Base-by-base conservation (phyloP, 2,329 filamentous ascomycete genomes). In the Daldinia sp. region DNA sequence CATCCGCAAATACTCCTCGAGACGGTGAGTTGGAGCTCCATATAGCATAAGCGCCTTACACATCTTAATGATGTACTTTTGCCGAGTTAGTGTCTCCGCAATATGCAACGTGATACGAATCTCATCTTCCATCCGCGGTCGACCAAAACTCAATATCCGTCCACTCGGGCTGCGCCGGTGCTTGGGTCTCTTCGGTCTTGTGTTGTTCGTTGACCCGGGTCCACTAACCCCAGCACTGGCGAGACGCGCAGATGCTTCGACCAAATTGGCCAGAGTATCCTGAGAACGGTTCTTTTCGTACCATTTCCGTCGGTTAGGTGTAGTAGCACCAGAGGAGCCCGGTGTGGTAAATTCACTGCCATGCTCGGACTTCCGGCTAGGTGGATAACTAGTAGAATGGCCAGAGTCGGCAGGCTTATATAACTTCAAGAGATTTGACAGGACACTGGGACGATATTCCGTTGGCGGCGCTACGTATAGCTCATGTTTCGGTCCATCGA, bases 1-100 rank as follows among this genome's bases (percentile, higher is more conserved):
- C 92, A 95, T 97, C 70, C 87, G 90, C 88, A 98, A 90, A 79
- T 97, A 97, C 77, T 97, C 92, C 79, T 98, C 94, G 20, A 98
- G 83, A 10, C 94, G 90, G 81, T 98, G 94, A 0, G 94, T 97
- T 0, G 94, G 94, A 0, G 94, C 94, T 12, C 94, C 94, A 71
- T 93, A 97, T 76, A 89, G 86, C 94, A 98, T 98, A 65, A 98
- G 82, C 1, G 93, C 93, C 44, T 90, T 89, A 78, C 94, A 97
- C 42, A 98, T 87, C 78, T 92, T 93, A 61, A 94, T 86, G 12
- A 98, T 85, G 77, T 97, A 98, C 61, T 89, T 88, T 74, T 97
- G 94, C 2, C 94, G 88, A 39, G 90, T 89, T 20, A 97, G 86
- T 15, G 92, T 94, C 68, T 88, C 84, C 4, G 88, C 88, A 67